Evolutionary conservation across 2,329 filamentous ascomycete genomes (phyloP).

Genomic region (Akanthomyces muscarius): DNA sequence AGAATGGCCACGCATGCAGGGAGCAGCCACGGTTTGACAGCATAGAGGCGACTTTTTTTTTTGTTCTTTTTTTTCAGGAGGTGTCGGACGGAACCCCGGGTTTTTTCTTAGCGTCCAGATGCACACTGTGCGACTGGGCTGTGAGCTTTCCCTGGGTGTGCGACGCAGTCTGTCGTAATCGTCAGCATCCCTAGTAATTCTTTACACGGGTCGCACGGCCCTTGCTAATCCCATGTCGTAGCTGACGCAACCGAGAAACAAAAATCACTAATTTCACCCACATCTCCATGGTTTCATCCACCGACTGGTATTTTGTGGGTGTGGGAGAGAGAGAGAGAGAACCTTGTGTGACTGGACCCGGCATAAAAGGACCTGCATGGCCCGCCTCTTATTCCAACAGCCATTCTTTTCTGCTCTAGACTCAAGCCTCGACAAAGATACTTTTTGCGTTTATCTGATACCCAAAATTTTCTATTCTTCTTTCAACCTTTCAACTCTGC

Average conservation of each 20-base stretch:
- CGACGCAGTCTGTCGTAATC: background rate
- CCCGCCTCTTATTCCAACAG: background rate
- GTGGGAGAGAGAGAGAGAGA: background rate
- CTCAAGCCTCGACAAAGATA: background rate
- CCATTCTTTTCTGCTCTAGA: background rate
- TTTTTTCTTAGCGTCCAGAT: background rate
- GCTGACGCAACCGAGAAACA: conserved; percentile 8
- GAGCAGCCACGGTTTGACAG: background rate
- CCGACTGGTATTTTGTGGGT: background rate
- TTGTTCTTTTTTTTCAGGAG: background rate
- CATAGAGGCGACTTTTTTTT: background rate
- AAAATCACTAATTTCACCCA: background rate
- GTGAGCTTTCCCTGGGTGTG: background rate
- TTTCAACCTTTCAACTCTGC: no score
- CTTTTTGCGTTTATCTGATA: background rate
- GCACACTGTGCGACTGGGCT: background rate
- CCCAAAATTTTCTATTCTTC: background rate
- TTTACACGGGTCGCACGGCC: conserved; percentile 11
- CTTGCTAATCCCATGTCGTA: conserved; percentile 14
- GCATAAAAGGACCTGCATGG: conserved; percentile 10
- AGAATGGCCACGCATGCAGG: background rate
- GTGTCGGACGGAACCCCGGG: background rate
- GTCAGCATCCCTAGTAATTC: background rate
- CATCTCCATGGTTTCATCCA: background rate
- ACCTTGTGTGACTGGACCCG: background rate